Base-by-base conservation (phyloP, 345 rosid species). In the Punica granatum region DNA sequence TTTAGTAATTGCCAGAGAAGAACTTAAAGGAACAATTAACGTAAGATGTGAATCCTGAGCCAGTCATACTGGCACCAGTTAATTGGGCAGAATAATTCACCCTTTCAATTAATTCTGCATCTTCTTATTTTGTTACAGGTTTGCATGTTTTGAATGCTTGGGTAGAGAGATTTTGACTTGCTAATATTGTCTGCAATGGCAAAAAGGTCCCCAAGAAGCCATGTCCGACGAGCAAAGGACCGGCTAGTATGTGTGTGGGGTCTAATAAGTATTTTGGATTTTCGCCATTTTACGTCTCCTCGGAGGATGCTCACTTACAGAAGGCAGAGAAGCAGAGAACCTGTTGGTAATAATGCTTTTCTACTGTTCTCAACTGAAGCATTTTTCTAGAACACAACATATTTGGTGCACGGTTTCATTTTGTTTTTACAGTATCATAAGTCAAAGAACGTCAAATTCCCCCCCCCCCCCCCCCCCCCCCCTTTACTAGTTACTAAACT, bases 161-260 rank as follows among this genome's bases (percentile, higher is more conserved):
- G 23, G 13, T n/a, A 51, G 58, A 51, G 23, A n/a, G 2, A n/a
- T 11, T 51, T n/a, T 10, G 30, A 23, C 58, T 51, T 51, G 58
- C 58, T 51, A 51, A n/a, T n/a, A 51, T 23, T n/a, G 28, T 21
- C 37, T 32, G n/a, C 25, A 19, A 79, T 76, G 79, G 71, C 79
- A 16, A 76, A 79, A 67, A 73, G 23, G 58, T 70, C 77, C 8
- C 75, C 65, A 41, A 75, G 65, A 39, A 66, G 59, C 18, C 60
- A 35, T 4, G 56, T 56, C 12, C 75, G 69, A 69, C 61, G 30
- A 56, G 77, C 71, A 61, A 72, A 78, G 63, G 70, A 44, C 51
- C 75, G 70, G 25, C 37, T 80, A 6, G 76, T 78, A 30, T 76
- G 75, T 59, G 72, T 80, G 79, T 65, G 84, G 84, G 73, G 77